phyloP scores from a whole-genome alignment of 2,329 filamentous ascomycete genomes.

The Pseudocercospora vitis region DNA sequence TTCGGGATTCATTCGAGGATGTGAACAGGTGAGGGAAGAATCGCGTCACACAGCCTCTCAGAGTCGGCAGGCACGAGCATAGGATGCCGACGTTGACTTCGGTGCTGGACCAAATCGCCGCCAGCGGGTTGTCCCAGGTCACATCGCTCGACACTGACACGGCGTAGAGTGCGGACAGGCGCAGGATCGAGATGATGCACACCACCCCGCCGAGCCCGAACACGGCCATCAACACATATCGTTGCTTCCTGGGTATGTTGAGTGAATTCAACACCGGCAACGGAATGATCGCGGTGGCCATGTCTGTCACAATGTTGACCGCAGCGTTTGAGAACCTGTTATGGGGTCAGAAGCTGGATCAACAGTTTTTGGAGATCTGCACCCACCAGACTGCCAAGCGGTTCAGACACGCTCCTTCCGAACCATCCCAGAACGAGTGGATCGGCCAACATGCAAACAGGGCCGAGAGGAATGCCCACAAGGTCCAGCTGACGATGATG shows the following conservation, averaged over 20 bases:
- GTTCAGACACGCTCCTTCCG: slow-evolving; percentile 29
- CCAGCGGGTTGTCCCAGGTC: slow-evolving; percentile 33
- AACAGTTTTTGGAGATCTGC: neutral
- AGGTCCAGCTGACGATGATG: slow-evolving; percentile 32
- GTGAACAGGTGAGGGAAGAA: slow-evolving; percentile 33
- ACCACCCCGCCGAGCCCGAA: slow-evolving; percentile 38
- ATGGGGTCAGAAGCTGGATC: neutral
- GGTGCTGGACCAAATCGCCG: slow-evolving; percentile 30
- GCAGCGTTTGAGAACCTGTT: slow-evolving; percentile 33
- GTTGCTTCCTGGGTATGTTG: slow-evolving; percentile 34
- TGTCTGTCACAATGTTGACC: slow-evolving; percentile 39
- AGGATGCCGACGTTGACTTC: slow-evolving; percentile 36
- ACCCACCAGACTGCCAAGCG: slow-evolving; percentile 34
- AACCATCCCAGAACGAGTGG: slow-evolving; percentile 33
- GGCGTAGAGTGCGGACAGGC: slow-evolving; percentile 31
- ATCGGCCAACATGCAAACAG: slow-evolving; percentile 37
- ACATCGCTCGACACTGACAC: slow-evolving; percentile 29
- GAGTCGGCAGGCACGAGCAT: slow-evolving; percentile 33
- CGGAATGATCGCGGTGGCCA: slow-evolving; percentile 36
- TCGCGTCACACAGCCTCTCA: slow-evolving; percentile 31
- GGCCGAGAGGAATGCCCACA: slow-evolving; percentile 34
- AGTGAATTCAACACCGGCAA: slow-evolving; percentile 36
- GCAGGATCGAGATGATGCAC: slow-evolving; percentile 32
- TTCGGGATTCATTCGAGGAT: slow-evolving; percentile 7
- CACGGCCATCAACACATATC: slow-evolving; percentile 35